These are phyloP conservation scores for Tetrahymena borealis DNA, from an alignment of 73 alveolate species.

Conservation along the genomic window DNA sequence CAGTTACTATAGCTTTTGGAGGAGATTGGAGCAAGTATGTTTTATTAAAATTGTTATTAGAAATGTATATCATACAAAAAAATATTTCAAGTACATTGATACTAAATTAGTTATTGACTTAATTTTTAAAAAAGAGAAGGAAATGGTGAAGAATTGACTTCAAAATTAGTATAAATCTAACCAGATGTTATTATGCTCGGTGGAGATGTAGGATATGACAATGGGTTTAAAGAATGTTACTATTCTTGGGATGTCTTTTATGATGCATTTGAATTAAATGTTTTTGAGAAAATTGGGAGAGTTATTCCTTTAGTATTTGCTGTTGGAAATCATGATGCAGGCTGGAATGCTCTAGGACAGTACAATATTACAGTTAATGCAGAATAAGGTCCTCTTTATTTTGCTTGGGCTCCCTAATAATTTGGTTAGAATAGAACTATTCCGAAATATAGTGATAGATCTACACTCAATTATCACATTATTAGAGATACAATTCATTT, in stretches of 20 bases:
- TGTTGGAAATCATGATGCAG: conserved; percentile 45
- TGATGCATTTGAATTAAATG: not conserved
- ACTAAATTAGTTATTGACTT: too few relatives aligned
- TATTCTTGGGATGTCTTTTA: conserved; percentile 37
- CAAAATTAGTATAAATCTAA: conserved; percentile 14
- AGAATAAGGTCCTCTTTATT: conserved; percentile 34
- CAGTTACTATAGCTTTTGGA: conserved; percentile 17
- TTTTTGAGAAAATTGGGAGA: not conserved
- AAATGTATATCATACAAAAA: too few relatives aligned
- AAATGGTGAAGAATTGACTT: conserved; percentile 38
- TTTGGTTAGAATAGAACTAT: conserved; percentile 1
- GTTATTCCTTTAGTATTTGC: conserved; percentile 31
- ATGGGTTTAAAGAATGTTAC: conserved; percentile 48
- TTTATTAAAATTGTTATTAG: too few relatives aligned
- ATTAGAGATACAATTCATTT: conserved; percentile 1
- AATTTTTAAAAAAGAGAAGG: conserved; percentile 15
- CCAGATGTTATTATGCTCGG: conserved; percentile 58
- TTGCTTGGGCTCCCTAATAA: conserved; percentile 29
- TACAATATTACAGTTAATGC: conserved; percentile 28
- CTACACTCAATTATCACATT: conserved; percentile 13
- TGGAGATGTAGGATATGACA: conserved; percentile 66
- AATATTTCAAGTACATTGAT: too few relatives aligned
- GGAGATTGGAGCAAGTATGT: conserved; percentile 45
- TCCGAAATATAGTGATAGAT: conserved; percentile 29
- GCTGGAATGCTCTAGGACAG: conserved; percentile 27